Base-by-base conservation (phyloP, 768 basidiomycete genomes). In the Neoboletus brunneissimus region DNA sequence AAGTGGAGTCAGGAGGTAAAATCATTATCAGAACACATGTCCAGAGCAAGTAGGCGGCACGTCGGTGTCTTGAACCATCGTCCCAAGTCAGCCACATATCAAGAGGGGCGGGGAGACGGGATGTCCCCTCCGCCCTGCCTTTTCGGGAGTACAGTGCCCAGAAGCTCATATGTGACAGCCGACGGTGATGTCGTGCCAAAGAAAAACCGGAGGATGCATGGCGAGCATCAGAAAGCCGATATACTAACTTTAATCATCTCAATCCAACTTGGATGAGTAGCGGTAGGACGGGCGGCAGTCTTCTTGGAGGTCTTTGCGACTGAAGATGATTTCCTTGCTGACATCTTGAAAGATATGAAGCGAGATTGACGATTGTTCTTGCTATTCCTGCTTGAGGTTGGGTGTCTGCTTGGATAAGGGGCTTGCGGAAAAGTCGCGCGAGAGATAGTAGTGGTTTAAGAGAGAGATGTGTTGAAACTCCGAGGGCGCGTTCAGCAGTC, bases 231-330 rank as follows among this genome's bases (percentile, higher is more conserved):
- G 63, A 53, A 58, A 49, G 51, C 53, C 34, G 32, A 46, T 56
- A 35, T 61, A 62, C 78, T 68, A 64, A 88, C 88, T 80, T 89
- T 89, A 72, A 91, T 89, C 88, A 91, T 91, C 53, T 90, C 87
- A 55, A 84, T 76, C 87, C 87, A 89, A 57, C 79, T 71, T 16
- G 79, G 79, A 62, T 81, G 79, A 47, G 58, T 56, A 22, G 65
- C 41, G 29, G 48, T 55, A 54, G 77, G 66, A 46, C 74, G 75
- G 52, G 75, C 58, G 57, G 62, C 60, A 52, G 51, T 52, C 57
- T 57, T 73, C 68, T 64, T 70, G 47, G 76, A 63, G 20, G 77
- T 69, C 73, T 81, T 84, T 68, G 80, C 71, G 47, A 75, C 60
- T 51, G 68, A 62, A 53, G 77, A 67, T 35, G 80, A 61, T 69